A percentile compares a stretch with the other conserved stretches of the same genome.
Conservation (phyloP, 1,284 basidiomycete genomes). For the Cutaneotrichosporon sp. region DNA sequence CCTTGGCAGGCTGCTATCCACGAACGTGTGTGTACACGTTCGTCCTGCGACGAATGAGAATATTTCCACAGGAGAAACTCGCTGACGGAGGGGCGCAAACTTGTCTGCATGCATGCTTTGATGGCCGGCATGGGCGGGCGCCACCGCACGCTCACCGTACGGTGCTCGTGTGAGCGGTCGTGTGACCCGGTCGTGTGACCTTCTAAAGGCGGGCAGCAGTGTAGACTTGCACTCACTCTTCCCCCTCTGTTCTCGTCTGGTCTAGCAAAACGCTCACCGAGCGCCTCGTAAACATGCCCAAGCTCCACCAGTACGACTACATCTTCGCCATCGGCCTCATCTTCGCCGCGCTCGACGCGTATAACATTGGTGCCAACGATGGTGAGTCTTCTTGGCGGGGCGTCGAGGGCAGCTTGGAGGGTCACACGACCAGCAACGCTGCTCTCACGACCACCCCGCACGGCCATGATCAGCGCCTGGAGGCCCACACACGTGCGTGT, state of each 20-base stretch:
- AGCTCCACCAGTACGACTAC: conserved; percentile 54
- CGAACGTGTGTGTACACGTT: background rate
- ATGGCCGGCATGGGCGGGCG: too few species aligned
- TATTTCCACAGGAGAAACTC: background rate
- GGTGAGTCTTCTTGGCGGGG: too few species aligned
- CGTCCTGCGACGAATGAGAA: background rate
- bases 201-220: background rate
- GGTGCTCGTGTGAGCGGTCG: background rate
- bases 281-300: conserved; percentile 55
- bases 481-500: too few species aligned
- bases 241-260: background rate
- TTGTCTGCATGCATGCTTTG: background rate
- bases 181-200: background rate
- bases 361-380: conserved; percentile 57
- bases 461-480: too few species aligned
- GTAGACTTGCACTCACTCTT: background rate
- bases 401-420: too few species aligned
- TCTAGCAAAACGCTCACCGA: background rate
- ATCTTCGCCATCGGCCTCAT: conserved; percentile 55
- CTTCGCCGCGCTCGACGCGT: conserved; percentile 56
- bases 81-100: background rate
- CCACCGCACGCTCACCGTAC: too few species aligned
- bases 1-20: background rate
- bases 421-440: too few species aligned
- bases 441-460: too few species aligned